Percentiles rank a stretch among this genome's conserved stretches.
Conservation (phyloP, 345 rosid genomes). For the Eucalyptus pauciflora region DNA sequence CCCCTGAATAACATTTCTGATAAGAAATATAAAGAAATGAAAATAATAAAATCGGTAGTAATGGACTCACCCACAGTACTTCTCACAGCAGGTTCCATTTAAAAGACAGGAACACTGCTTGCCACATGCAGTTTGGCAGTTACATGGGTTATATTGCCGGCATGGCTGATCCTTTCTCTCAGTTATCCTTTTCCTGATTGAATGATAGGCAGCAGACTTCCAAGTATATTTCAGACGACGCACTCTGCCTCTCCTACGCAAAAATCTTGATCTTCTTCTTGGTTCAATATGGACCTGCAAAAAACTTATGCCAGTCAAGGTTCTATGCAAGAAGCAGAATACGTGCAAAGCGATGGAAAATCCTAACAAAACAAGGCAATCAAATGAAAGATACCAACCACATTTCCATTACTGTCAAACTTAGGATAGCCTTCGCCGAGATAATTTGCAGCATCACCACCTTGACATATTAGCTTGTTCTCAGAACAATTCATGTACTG, state of each 20-base stretch:
- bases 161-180: slow-evolving; percentile 99
- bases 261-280: slow-evolving; percentile 88
- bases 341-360: background rate
- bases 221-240: slow-evolving; percentile 98
- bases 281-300: slow-evolving; percentile 65
- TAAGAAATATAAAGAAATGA: background rate
- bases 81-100: slow-evolving; percentile 98
- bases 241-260: slow-evolving; percentile 91
- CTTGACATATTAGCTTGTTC: slow-evolving; percentile 47
- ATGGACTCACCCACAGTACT: slow-evolving; percentile 91
- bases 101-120: slow-evolving; percentile 87
- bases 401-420: slow-evolving; percentile 60
- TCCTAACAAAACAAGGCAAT: background rate
- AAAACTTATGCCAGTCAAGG: background rate
- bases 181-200: slow-evolving; percentile 79
- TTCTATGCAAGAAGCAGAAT: background rate
- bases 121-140: slow-evolving; percentile 86
- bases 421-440: slow-evolving; percentile 75
- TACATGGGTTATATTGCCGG: slow-evolving; percentile 95
- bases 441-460: slow-evolving; percentile 50
- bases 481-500: slow-evolving; percentile 70
- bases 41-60: background rate
- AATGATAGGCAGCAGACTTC: slow-evolving; percentile 99
- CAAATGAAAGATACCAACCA: slow-evolving; percentile 32
- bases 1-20: background rate